These are phyloP conservation scores for Mantamonas sphyraenae DNA, from an alignment of 78 protist genomes.

Conservation along the genomic window DNA sequence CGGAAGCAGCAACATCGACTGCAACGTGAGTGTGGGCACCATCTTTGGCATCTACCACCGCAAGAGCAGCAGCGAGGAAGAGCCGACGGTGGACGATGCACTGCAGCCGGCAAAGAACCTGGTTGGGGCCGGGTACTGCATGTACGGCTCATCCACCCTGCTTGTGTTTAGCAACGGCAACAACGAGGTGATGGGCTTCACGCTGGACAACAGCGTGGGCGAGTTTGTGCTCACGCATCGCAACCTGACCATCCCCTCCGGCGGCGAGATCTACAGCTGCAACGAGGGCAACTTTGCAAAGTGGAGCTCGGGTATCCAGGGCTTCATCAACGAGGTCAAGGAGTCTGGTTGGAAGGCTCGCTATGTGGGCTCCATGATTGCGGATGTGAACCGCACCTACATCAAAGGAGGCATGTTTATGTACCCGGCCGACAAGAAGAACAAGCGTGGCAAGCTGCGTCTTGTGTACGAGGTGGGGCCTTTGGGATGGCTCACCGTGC, in stretches of 20 bases:
- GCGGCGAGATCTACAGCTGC: slow-evolving; percentile 69
- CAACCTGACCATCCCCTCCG: slow-evolving; percentile 19
- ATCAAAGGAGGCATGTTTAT: slow-evolving; percentile 91
- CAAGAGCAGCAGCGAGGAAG: neutral
- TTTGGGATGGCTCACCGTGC: slow-evolving; percentile 36
- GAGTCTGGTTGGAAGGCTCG: slow-evolving; percentile 68
- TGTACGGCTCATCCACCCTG: slow-evolving; percentile 59
- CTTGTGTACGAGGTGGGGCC: slow-evolving; percentile 65
- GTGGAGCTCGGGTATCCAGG: slow-evolving; percentile 51
- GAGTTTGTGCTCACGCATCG: slow-evolving; percentile 74
- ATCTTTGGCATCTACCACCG: slow-evolving; percentile 65
- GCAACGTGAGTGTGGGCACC: slow-evolving; percentile 59
- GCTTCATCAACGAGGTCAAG: slow-evolving; percentile 14
- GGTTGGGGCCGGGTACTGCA: slow-evolving; percentile 50
- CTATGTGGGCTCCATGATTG: slow-evolving; percentile 91
- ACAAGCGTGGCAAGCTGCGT: slow-evolving; percentile 69
- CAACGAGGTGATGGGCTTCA: slow-evolving; percentile 36
- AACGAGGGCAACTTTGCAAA: slow-evolving; percentile 79
- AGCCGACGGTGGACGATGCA: neutral
- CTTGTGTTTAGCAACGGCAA: slow-evolving; percentile 44
- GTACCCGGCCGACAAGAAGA: slow-evolving; percentile 81
- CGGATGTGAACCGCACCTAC: slow-evolving; percentile 92
- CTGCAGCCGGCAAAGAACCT: slow-evolving; percentile 40
- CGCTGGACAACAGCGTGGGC: slow-evolving; percentile 54
- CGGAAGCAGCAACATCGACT: slow-evolving; percentile 67